Evolutionary conservation across 352 stramenopile species (phyloP), one percentile per base, ranked within the genome.

Genomic region (Phytophthora syringae): DNA sequence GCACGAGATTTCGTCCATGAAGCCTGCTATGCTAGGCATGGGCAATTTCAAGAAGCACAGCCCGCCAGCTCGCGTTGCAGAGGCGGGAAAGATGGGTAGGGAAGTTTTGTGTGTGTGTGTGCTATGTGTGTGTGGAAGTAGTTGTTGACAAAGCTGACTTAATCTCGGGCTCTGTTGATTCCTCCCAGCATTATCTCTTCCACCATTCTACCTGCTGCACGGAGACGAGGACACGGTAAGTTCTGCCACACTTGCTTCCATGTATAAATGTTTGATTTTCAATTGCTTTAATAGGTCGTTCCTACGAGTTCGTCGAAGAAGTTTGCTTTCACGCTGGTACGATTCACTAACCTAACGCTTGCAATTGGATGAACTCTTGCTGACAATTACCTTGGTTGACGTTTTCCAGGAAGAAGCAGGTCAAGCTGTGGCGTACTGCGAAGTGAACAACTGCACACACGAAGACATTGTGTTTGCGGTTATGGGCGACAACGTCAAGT

Each of bases 1-100:
- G 37, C 80, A 91, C 53, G 79, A 88, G 39, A 86, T 93, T 55
- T 93, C 84, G 48, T 71, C 79, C 15, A 89, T 93, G 82, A 89
- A 93, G 57, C 84, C 84, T 21, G 77, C 84, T 16, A 85, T 93
- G 79, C 74, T 90, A 16, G 84, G 84, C 27, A 65, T 78, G 42
- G 48, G 52, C 37, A 80, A 88, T 40, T 93, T 93, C 40, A 60
- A 76, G 32, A 72, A 69, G 51, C 66, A 59, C 18, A 93, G 84
- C 50, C 80, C 84, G 4, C 79, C 80, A 22, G 59, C 64, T 36
- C 65, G 88, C 22, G 43, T 90, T 20, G 53, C 54, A 27, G 45
- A 70, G 16, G 55, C 72, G 11, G 54, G 48, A 24, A 39, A 63
- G 13, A 48, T 52, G 16, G 59, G 67, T 83, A 65, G 48, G 27